Percentiles rank a stretch among this genome's conserved stretches.
phyloP scores from a whole-genome alignment of 768 basidiomycete species.

The Astraeus odoratus region DNA sequence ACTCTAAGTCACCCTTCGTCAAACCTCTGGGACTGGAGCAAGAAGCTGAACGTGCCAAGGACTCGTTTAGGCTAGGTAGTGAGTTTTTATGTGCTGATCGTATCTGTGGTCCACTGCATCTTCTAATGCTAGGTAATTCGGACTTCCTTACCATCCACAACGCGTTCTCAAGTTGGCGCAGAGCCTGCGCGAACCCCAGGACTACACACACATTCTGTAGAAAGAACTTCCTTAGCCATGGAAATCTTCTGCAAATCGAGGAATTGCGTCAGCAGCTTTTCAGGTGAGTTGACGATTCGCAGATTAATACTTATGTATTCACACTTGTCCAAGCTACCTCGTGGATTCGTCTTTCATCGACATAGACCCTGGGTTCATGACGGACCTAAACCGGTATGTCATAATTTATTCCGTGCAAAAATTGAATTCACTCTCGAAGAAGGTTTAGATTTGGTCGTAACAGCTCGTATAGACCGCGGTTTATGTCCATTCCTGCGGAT shows the following conservation, averaged over 20 bases:
- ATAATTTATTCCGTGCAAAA: not conserved
- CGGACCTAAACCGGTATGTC: constrained; percentile 60
- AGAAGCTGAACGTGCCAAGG: constrained; percentile 81
- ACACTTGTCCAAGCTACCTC: constrained; percentile 51
- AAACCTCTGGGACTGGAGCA: constrained; percentile 82
- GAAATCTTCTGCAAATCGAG: constrained; percentile 95
- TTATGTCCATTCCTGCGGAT: constrained; percentile 66
- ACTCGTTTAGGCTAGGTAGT: constrained; percentile 68
- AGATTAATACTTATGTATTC: constrained; percentile 6
- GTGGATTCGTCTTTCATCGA: constrained; percentile 83
- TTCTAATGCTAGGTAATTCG: constrained; percentile 90
- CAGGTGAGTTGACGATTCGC: constrained; percentile 34
- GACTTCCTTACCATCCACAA: constrained; percentile 94
- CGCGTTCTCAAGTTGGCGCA: constrained; percentile 83
- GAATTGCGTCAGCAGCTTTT: constrained; percentile 90
- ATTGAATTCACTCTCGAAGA: not conserved
- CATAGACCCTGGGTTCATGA: constrained; percentile 56
- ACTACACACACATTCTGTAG: constrained; percentile 73
- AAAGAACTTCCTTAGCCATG: constrained; percentile 75
- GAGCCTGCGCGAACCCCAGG: constrained; percentile 56
- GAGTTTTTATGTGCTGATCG: constrained; percentile 10
- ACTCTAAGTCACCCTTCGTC: constrained; percentile 90
- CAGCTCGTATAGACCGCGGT: constrained; percentile 45
- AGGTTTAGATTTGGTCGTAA: constrained; percentile 73
- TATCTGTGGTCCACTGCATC: no score